phyloP scores from a whole-genome alignment of 371 early-diverging fungal species.

The Circinella umbellata region DNA sequence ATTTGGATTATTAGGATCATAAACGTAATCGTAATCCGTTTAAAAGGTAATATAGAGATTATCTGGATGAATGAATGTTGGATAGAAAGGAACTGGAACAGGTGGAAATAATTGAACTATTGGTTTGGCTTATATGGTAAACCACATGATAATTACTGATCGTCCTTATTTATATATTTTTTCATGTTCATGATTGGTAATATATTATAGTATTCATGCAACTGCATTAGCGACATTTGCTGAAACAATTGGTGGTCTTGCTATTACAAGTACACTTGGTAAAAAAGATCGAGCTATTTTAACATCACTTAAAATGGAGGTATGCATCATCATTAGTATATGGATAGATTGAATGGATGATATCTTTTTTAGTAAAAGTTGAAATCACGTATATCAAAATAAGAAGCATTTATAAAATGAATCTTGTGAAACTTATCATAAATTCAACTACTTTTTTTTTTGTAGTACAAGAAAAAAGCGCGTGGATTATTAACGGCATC shows the following conservation, averaged over 20 bases:
- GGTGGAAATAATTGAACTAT: not conserved
- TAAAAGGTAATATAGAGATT: slow-evolving; percentile 18
- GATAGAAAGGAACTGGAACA: slow-evolving; percentile 15
- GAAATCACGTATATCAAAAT: not conserved
- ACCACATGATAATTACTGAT: slow-evolving; percentile 9
- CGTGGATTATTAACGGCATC: slow-evolving; percentile 56
- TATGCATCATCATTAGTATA: slow-evolving; percentile 23
- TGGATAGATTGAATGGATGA: too few species aligned
- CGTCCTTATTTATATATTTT: not conserved
- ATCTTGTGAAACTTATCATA: too few species aligned
- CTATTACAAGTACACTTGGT: slow-evolving; percentile 47
- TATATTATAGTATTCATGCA: slow-evolving; percentile 49
- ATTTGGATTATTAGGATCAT: slow-evolving; percentile 19
- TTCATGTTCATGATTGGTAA: not conserved
- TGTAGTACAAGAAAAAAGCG: slow-evolving; percentile 56
- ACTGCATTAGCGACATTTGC: slow-evolving; percentile 67
- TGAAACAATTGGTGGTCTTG: slow-evolving; percentile 63
- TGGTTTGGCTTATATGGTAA: too few species aligned
- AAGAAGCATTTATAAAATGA: not conserved
- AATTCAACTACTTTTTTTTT: too few species aligned
- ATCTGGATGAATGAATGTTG: not conserved
- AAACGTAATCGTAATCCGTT: slow-evolving; percentile 27
- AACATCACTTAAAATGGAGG: slow-evolving; percentile 56
- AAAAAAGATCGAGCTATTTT: slow-evolving; percentile 56
- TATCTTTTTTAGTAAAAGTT: too few species aligned